Conservation (phyloP, 805 yeast species). For the Sporopachydermia lactativora region DNA sequence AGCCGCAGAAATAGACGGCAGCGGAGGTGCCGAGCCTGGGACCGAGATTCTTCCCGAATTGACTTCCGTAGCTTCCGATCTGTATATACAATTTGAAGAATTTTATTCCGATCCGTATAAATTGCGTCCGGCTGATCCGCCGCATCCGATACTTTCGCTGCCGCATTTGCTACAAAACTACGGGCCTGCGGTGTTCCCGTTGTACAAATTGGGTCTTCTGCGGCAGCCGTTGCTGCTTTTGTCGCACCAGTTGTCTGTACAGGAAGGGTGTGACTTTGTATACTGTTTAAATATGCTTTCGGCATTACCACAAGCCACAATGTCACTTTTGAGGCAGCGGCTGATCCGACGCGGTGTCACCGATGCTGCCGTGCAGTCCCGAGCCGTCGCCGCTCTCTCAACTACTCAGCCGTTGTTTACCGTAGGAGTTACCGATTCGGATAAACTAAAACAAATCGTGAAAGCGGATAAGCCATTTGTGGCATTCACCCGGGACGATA, state of each 20-base stretch:
- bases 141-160: constrained; percentile 24
- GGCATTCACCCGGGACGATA: constrained; percentile 55
- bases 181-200: constrained; percentile 52
- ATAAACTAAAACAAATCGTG: constrained; percentile 17
- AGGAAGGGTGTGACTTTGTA: constrained; percentile 32
- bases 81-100: too few species aligned
- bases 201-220: constrained; percentile 49
- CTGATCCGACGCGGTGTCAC: constrained; percentile 10
- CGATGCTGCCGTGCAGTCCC: constrained; percentile 7
- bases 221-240: constrained; percentile 40
- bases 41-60: constrained; percentile 18
- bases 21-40: constrained; percentile 11
- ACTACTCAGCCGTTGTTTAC: constrained; percentile 42
- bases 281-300: constrained; percentile 49
- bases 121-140: too few species aligned
- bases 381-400: constrained; percentile 7
- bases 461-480: constrained; percentile 22
- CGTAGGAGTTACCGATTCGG: constrained; percentile 45
- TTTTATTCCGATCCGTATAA: too few species aligned
- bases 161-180: constrained; percentile 30
- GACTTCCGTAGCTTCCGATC: constrained; percentile 19
- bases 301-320: constrained; percentile 43
- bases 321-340: constrained; percentile 18
- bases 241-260: constrained; percentile 23
- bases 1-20: too few species aligned